These are phyloP conservation scores for Leccinum disarticulatum DNA, from an alignment of 768 basidiomycete species.

Conservation along the genomic window DNA sequence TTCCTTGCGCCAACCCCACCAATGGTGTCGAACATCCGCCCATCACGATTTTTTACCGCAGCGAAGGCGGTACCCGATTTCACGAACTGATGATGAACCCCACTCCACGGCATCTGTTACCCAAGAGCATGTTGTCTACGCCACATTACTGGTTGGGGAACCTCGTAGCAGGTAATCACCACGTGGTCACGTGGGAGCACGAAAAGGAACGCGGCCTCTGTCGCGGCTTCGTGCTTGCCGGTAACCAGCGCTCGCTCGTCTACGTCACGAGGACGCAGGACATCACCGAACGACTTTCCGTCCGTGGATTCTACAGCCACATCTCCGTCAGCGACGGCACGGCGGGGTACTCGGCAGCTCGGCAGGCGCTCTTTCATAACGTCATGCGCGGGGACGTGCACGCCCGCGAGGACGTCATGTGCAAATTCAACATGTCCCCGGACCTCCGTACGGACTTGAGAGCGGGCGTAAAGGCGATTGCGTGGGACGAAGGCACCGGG, in stretches of 20 bases:
- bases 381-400: conserved; percentile 20
- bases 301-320: conserved; percentile 34
- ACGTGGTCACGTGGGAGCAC: conserved; percentile 28
- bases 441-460: conserved; percentile 21
- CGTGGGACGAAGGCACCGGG: conserved; percentile 68
- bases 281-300: conserved; percentile 26
- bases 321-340: conserved; percentile 37
- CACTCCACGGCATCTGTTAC: conserved; percentile 21
- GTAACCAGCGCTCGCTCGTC: conserved; percentile 34
- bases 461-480: conserved; percentile 46
- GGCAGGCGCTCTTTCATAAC: conserved; percentile 21
- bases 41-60: conserved; percentile 35
- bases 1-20: conserved; percentile 14
- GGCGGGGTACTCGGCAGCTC: conserved; percentile 22
- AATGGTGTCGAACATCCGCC: conserved; percentile 31
- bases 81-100: conserved; percentile 32
- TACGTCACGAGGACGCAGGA: conserved; percentile 29
- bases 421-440: conserved; percentile 21
- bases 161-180: conserved; percentile 24
- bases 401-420: conserved; percentile 23
- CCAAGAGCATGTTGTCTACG: conserved; percentile 23
- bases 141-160: conserved; percentile 33
- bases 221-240: conserved; percentile 33
- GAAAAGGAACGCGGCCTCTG: conserved; percentile 23
- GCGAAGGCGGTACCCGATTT: conserved; percentile 27